Evolutionary conservation across 257 asterid genomes (phyloP), one percentile per base, ranked within the genome.

Genomic region (Parsonsia alboflavescens): DNA sequence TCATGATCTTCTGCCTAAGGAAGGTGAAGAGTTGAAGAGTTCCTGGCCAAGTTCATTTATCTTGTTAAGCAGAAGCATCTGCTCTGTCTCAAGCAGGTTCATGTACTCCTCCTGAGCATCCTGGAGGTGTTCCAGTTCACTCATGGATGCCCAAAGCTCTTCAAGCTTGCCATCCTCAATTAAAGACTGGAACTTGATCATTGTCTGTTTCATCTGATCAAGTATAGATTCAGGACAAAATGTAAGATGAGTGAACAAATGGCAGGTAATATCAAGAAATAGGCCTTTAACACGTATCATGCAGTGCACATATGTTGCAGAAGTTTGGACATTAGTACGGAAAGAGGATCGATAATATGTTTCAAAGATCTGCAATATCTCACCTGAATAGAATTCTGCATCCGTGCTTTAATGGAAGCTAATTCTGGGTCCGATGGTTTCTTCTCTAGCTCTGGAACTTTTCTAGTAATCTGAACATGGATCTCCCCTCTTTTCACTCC

Each of bases 11-110:
- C 98, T 86, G 68, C 48, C 71, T 85, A 88, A 74, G 66, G 81
- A 45, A 64, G 89, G 72, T 24, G 91, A 71, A 24, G 96, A 83
- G 83, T 95, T 91, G n/a, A 90, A 72, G 66, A 93, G 82, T 83
- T 95, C 99, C 75, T 87, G 99, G 48, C 98, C 98, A 64, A 95
- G 96, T 86, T 92, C 96, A 74, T 85, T 82, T 79, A 95, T 86
- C 82, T 92, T 95, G 86, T 76, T 80, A 48, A 95, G 71, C 10
- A 95, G 84, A 78, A 95, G 82, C 83, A 59, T 84, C 67, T 95
- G 97, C 84, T 95, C 98, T 0, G 86, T 91, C 83, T 92, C 96
- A 7, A 95, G 96, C 82, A 84, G 92, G 72, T 82, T 52, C 83
- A 87, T 77, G 84, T 83, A 87, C 79, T 89, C 98, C 70, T 91